Evolutionary conservation across 768 basidiomycete genomes (phyloP).

Genomic region (Pleurotus tuber-regium): DNA sequence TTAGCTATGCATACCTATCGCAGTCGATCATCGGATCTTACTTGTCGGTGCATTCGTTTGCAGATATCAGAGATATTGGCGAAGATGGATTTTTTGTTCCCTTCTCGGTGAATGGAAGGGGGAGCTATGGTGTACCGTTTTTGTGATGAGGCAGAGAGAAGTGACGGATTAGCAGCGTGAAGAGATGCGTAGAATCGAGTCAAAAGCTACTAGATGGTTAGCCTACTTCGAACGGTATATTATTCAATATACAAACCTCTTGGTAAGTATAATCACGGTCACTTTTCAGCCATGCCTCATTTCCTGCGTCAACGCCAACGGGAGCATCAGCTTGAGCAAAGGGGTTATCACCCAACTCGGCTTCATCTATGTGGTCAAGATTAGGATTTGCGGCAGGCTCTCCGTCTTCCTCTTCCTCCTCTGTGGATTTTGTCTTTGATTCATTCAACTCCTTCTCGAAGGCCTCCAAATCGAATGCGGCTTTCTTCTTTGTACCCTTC

Average conservation of each 20-base stretch:
- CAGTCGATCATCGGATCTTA: slow-evolving; percentile 17
- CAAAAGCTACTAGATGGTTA: slow-evolving; percentile 61
- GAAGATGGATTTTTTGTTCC: slow-evolving; percentile 96
- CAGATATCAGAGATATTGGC: slow-evolving; percentile 97
- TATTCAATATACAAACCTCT: slow-evolving; percentile 14
- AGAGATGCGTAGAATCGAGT: slow-evolving; percentile 89
- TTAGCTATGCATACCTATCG: not conserved
- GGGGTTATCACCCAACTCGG: slow-evolving; percentile 86
- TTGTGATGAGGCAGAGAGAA: slow-evolving; percentile 74
- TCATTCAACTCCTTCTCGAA: slow-evolving; percentile 91
- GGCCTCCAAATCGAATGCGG: slow-evolving; percentile 85
- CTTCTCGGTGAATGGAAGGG: slow-evolving; percentile 91
- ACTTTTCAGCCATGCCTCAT: slow-evolving; percentile 86
- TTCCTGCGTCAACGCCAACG: slow-evolving; percentile 67
- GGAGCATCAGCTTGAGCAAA: slow-evolving; percentile 64
- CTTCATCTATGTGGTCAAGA: slow-evolving; percentile 71
- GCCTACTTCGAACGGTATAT: slow-evolving; percentile 2
- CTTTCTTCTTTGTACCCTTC: slow-evolving; percentile 84
- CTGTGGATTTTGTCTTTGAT: slow-evolving; percentile 58
- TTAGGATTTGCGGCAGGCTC: slow-evolving; percentile 56
- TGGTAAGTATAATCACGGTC: slow-evolving; percentile 96
- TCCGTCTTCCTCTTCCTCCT: slow-evolving; percentile 47
- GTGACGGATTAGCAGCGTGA: slow-evolving; percentile 91
- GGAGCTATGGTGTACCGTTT: slow-evolving; percentile 98
- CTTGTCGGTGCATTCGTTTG: slow-evolving; percentile 93